Percentiles rank a stretch among this genome's conserved stretches.
Evolutionary conservation across 1,139 yeast species (phyloP).

Genomic region (Saccharomycopsis hybrid): DNA sequence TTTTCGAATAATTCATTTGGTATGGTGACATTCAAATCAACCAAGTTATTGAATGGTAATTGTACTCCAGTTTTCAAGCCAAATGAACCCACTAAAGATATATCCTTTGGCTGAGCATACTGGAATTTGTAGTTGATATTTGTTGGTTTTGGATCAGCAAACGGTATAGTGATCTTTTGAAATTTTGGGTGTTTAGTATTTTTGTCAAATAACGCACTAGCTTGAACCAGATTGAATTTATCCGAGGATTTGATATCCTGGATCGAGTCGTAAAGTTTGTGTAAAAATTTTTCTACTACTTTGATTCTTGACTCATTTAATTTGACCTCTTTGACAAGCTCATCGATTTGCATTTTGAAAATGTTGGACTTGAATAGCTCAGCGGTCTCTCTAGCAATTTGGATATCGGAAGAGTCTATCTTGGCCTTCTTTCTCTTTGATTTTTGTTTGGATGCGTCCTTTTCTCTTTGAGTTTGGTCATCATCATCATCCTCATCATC

Average conservation of each 20-base stretch:
- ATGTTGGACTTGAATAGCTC: slow-evolving; percentile 91
- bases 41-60: slow-evolving; percentile 49
- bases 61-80: slow-evolving; percentile 78
- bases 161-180: slow-evolving; percentile 62
- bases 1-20: slow-evolving; percentile 68
- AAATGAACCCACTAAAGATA: slow-evolving; percentile 82
- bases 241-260: slow-evolving; percentile 53
- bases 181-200: slow-evolving; percentile 27
- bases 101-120: slow-evolving; percentile 65
- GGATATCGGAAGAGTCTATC: slow-evolving; percentile 72
- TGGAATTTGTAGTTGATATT: slow-evolving; percentile 64
- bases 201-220: slow-evolving; percentile 37
- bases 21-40: slow-evolving; percentile 80
- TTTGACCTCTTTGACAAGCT: slow-evolving; percentile 70
- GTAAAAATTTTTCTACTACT: slow-evolving; percentile 70
- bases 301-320: slow-evolving; percentile 56
- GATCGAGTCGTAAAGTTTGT: slow-evolving; percentile 65
- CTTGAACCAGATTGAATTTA: slow-evolving; percentile 47
- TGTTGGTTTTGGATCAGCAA: slow-evolving; percentile 82
- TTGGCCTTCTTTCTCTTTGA: slow-evolving; percentile 18
- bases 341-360: slow-evolving; percentile 91
- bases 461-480: slow-evolving; percentile 24
- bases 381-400: slow-evolving; percentile 87
- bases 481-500: slow-evolving; percentile 21
- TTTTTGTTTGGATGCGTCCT: slow-evolving; percentile 20